phyloP scores from a whole-genome alignment of 805 yeast species.

The Cyberlindnera mrakii region DNA sequence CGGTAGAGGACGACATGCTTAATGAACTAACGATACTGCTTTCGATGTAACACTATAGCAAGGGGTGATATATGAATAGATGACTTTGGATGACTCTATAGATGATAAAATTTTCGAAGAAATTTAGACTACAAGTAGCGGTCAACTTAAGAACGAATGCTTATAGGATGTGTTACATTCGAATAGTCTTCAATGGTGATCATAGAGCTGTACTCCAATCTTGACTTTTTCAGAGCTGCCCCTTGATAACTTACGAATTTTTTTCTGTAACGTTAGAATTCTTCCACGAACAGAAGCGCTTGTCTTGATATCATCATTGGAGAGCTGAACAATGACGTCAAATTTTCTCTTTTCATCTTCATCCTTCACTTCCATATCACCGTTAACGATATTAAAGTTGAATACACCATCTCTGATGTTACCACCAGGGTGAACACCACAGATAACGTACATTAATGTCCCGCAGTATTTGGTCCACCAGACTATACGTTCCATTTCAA shows the following conservation, averaged over 20 bases:
- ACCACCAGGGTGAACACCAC: constrained; percentile 81
- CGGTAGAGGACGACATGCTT: not conserved
- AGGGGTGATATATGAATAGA: not conserved
- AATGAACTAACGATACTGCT: constrained; percentile 2
- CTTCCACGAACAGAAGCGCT: constrained; percentile 54
- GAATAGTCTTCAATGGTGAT: constrained; percentile 10
- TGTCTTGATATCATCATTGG: constrained; percentile 50
- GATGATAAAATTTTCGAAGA: too few species aligned
- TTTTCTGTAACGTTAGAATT: constrained; percentile 53
- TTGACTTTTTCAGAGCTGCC: constrained; percentile 46
- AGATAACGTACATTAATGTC: constrained; percentile 66
- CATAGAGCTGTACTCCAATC: constrained; percentile 42
- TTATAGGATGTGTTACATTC: too few species aligned
- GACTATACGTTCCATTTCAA: constrained; percentile 40
- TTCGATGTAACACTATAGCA: not conserved
- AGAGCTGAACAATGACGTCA: constrained; percentile 36
- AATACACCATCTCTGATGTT: constrained; percentile 58
- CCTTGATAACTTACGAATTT: constrained; percentile 48
- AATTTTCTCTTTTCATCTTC: constrained; percentile 30
- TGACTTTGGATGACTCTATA: not conserved
- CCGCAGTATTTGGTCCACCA: constrained; percentile 78
- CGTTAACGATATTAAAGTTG: constrained; percentile 33
- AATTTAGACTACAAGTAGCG: too few species aligned
- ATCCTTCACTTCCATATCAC: constrained; percentile 25
- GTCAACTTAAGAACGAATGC: too few species aligned